Conservation (phyloP, 768 basidiomycete genomes). For the Cyclocybe cylindracea region DNA sequence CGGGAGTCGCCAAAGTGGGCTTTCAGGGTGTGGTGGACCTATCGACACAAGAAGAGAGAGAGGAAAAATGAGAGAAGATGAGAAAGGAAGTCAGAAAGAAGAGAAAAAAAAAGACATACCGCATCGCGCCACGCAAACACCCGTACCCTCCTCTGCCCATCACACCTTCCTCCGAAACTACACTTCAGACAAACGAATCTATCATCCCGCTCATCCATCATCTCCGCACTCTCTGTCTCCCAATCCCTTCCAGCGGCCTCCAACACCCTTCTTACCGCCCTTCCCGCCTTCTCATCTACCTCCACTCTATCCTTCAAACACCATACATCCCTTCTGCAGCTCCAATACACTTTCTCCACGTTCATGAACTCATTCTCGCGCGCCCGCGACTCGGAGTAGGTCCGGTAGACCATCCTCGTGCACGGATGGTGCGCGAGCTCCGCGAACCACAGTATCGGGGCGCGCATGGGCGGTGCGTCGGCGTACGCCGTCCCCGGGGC, state of each 20-base stretch:
- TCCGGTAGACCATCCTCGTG: constrained; percentile 16
- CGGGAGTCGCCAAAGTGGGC: constrained; percentile 28
- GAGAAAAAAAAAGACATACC: constrained; percentile 18
- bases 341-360: constrained; percentile 7
- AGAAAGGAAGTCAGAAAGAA: neutral
- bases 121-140: constrained; percentile 35
- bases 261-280: constrained; percentile 28
- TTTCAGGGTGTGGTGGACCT: constrained; percentile 34
- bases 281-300: constrained; percentile 31
- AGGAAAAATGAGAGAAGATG: neutral
- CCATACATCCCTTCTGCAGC: constrained; percentile 22
- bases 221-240: constrained; percentile 19
- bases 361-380: constrained; percentile 12
- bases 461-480: neutral
- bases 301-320: constrained; percentile 16
- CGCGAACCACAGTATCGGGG: constrained; percentile 33
- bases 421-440: constrained; percentile 35
- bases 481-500: neutral
- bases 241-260: constrained; percentile 28
- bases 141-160: constrained; percentile 29
- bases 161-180: constrained; percentile 28
- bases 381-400: constrained; percentile 2
- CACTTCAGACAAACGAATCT: constrained; percentile 38
- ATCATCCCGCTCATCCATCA: constrained; percentile 30
- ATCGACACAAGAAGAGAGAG: neutral